Evolutionary conservation across 1,284 basidiomycete species (phyloP), one percentile per base, ranked within the genome.

Genomic region (Vanrija sp.): DNA sequence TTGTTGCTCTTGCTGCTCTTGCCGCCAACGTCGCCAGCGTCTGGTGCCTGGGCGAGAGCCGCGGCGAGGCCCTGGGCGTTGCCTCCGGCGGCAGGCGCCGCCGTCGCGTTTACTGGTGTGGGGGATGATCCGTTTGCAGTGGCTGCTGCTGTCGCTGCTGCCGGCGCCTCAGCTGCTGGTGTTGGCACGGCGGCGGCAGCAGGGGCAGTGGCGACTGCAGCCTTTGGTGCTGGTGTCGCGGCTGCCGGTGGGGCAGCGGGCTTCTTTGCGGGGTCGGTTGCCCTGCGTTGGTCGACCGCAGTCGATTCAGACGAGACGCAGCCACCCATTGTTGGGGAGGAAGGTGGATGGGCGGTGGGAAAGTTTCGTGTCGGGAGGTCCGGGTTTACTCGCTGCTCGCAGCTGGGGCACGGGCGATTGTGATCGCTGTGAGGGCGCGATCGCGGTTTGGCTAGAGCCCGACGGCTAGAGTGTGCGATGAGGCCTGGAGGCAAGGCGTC

Each of bases 1-100:
- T 81, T 81, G 60, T 84, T 81, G 70, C 82, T 85, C 61, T 81
- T 84, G 47, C 64, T 65, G 36, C 59, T 51, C n/a, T 49, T 42
- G 45, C 62, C 57, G 22, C 49, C 38, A 60, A 59, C 41, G 22
- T n/a, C 42, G 5, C 42, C 36, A 6, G 25, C 45, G n/a, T 38
- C 50, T 16, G 61, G 60, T 20, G 63, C 66, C 16, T 61, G 63
- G 6, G 67, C 66, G 35, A 71, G 55, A 12, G 71, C 69, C 7
- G 67, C 68, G 7, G 61, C 65, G 31, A 73, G 35, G 2, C 66
- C 71, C 49, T 70, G 66, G 22, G 49, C 35, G 44, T 45, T 54
- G 19, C 43, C 47, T 14, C 43, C 50, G 31, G 31, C 31, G 10
- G n/a, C 38, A 19, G 38, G 38, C 3, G 38, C 38, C 7, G 38